A percentile compares a stretch with the other conserved stretches of the same genome.
Conservation (phyloP, 2,329 filamentous ascomycete species). For the Basipetospora chlamydospora region DNA sequence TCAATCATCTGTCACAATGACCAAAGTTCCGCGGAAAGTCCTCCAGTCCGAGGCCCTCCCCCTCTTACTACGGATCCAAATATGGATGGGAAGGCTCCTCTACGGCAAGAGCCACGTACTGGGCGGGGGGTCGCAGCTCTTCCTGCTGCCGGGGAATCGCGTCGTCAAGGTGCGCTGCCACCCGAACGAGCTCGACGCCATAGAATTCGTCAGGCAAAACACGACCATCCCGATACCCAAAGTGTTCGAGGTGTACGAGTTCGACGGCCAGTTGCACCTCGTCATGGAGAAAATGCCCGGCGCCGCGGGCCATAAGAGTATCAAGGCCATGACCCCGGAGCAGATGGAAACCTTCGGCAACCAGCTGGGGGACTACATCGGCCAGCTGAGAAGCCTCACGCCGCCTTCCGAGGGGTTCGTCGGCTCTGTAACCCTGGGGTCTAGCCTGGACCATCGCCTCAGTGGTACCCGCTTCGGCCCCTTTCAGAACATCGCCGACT, state of each 20-base stretch:
- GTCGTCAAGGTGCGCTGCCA: not conserved
- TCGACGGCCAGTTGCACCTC: not conserved
- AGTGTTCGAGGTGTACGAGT: not conserved
- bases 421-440: not conserved
- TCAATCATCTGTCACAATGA: too few species aligned
- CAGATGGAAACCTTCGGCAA: not conserved
- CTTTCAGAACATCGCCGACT: not conserved
- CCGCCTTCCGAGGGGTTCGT: not conserved
- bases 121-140: not conserved
- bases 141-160: not conserved
- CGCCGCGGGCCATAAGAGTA: not conserved
- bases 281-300: not conserved
- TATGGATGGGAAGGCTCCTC: not conserved
- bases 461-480: not conserved
- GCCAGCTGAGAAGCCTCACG: not conserved
- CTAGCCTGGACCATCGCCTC: not conserved
- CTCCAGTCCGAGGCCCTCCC: not conserved
- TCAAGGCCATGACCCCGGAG: not conserved
- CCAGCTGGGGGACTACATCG: not conserved
- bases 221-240: not conserved
- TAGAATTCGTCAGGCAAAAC: not conserved
- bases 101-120: not conserved
- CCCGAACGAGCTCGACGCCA: not conserved
- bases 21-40: too few species aligned
- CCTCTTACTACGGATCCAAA: not conserved